Base-by-base conservation (phyloP, 768 basidiomycete species). In the Podaxis sp. region DNA sequence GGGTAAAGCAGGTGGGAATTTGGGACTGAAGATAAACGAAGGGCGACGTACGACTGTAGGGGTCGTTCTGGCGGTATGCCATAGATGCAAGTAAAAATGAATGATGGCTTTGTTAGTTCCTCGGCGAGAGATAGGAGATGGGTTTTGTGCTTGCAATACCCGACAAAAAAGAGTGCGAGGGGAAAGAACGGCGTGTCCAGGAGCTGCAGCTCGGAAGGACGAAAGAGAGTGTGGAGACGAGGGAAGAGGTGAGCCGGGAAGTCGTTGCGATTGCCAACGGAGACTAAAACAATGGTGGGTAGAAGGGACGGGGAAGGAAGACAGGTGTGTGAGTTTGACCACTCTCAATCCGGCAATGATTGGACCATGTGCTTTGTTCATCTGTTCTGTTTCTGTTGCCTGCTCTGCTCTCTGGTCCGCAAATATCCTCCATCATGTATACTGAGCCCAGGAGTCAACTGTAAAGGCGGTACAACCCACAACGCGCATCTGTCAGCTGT, bases 21-120 rank as follows among this genome's bases (percentile, higher is more conserved):
- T 56, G 59, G 46, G 25, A 63, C 49, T 29, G 64, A 61, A 41
- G 61, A 61, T 12, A 41, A 63, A 57, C 12, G 66, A 51, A 27
- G 67, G 66, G 7, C 56, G 8, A 55, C 60, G 55, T 15, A 61
- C 60, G 52, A 25, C 19, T 60, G 52, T 68, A 68, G 55, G 64
- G 47, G 54, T 62, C 63, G 67, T 69, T 68, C 53, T 67, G 67
- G 56, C 74, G 78, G 65, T 87, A 82, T 58, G 86, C 81, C 86
- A 88, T 88, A 61, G 67, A 62, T 64, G 55, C 57, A 47, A 66
- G 29, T 43, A 57, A 52, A 66, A 58, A 19, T 33, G 61, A 60
- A 57, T 24, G 29, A 49, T 27, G 47, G 22, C 37, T n/a, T 9
- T 27, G 24, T 50, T 25, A 24, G 19, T 43, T 46, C n/a, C 19